Percentiles rank a stretch among this genome's conserved stretches.
These are phyloP conservation scores for Populus trichocarpa DNA, from an alignment of 441 rosid species.

Conservation along the genomic window DNA sequence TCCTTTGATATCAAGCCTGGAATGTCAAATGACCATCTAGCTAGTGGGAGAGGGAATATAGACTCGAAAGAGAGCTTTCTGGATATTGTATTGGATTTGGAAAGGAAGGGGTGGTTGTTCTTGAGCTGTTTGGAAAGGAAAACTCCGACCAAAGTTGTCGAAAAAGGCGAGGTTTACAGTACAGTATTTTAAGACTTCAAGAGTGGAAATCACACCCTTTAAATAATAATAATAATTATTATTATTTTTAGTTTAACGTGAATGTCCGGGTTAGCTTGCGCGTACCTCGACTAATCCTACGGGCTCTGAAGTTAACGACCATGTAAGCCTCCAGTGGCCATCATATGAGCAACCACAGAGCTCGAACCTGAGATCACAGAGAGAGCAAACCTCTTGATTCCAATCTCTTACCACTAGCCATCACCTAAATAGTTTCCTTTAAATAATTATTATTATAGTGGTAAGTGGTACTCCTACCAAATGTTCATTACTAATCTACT, in stretches of 20 bases:
- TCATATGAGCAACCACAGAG: too few species aligned
- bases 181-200: not conserved
- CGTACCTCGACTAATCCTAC: too few species aligned
- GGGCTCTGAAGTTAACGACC: too few species aligned
- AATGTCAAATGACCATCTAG: conserved; percentile 32
- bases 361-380: too few species aligned
- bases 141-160: not conserved
- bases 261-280: too few species aligned
- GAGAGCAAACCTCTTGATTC: too few species aligned
- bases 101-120: not conserved
- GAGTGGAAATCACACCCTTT: not conserved
- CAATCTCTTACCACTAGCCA: too few species aligned
- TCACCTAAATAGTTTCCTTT: too few species aligned
- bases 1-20: conserved; percentile 19
- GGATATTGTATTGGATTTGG: conserved; percentile 3
- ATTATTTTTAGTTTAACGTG: too few species aligned
- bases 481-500: not conserved
- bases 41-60: conserved; percentile 29
- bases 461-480: conserved; percentile 9
- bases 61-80: conserved; percentile 22
- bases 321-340: too few species aligned
- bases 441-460: not conserved
- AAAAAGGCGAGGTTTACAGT: not conserved
- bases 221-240: not conserved
- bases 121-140: not conserved